Evolutionary conservation across 495 filamentous ascomycete species (phyloP).

Genomic region (Daldinia bambusicola): DNA sequence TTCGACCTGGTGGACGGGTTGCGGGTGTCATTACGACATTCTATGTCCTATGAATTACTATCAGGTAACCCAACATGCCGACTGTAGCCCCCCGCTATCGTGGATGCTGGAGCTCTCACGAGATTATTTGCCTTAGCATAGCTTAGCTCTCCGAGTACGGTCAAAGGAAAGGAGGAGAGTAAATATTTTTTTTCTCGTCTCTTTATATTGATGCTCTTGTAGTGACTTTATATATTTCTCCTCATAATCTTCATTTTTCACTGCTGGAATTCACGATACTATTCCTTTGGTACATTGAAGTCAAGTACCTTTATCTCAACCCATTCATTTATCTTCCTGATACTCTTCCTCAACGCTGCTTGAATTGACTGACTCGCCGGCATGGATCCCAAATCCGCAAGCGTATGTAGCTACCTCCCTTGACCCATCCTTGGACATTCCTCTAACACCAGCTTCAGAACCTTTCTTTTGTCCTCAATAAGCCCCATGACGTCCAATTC

Average conservation of each 20-base stretch:
- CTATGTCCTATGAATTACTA: conserved; percentile 20
- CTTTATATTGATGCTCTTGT: neutral
- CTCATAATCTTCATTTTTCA: conserved; percentile 3
- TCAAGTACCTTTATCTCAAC: neutral
- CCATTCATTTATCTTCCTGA: neutral
- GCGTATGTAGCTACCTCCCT: conserved; percentile 38
- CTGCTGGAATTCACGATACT: conserved; percentile 2
- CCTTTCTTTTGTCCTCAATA: conserved; percentile 86
- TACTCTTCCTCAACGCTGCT: neutral
- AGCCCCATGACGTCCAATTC: conserved; percentile 74
- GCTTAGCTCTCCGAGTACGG: conserved; percentile 38
- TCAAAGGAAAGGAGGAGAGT: conserved; percentile 15
- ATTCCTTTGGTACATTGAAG: neutral
- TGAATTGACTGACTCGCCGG: neutral
- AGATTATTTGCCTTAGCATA: conserved; percentile 32
- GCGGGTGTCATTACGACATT: conserved; percentile 33
- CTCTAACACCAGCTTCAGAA: conserved; percentile 65
- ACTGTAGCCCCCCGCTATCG: conserved; percentile 20
- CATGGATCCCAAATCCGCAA: conserved; percentile 45
- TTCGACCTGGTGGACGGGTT: conserved; percentile 33
- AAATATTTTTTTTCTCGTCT: conserved; percentile 29
- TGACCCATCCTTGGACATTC: conserved; percentile 10
- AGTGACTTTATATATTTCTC: conserved; percentile 8
- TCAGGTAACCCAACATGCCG: neutral
- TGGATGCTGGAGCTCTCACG: conserved; percentile 33